phyloP scores from a whole-genome alignment of 1,284 basidiomycete species.

The Ustilago trichophora region DNA sequence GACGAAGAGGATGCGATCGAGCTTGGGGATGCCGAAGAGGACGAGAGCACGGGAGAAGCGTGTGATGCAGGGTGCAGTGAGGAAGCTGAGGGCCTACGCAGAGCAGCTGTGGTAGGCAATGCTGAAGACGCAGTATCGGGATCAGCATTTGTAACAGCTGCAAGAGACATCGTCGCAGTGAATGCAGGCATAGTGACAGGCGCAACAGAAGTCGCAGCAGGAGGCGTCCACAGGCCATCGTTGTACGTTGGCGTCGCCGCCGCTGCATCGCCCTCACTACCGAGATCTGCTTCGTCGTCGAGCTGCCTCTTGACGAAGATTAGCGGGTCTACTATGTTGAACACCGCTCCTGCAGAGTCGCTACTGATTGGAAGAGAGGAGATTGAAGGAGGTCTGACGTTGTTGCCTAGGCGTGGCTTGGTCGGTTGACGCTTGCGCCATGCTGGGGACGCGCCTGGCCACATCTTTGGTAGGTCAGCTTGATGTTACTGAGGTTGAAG shows the following conservation, averaged over 20 bases:
- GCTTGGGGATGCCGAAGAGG: slow-evolving; percentile 2
- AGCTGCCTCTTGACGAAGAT: slow-evolving; percentile 6
- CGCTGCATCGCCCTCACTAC: neutral
- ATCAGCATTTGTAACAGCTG: too few relatives aligned
- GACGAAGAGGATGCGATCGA: slow-evolving; percentile 9
- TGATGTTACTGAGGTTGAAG: too few relatives aligned
- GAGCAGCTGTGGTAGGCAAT: too few relatives aligned
- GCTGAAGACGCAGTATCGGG: too few relatives aligned
- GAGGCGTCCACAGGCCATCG: slow-evolving; percentile 41
- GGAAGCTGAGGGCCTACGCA: too few relatives aligned
- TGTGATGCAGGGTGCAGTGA: neutral
- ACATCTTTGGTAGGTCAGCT: slow-evolving; percentile 4
- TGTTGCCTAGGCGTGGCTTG: slow-evolving; percentile 21
- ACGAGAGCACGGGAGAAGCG: neutral
- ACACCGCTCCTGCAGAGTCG: neutral
- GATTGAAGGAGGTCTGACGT: slow-evolving; percentile 5
- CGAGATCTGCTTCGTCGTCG: slow-evolving; percentile 1
- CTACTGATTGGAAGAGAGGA: neutral
- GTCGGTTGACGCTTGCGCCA: slow-evolving; percentile 30
- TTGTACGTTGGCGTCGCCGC: slow-evolving; percentile 17
- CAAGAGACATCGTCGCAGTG: neutral
- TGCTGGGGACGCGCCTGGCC: slow-evolving; percentile 22
- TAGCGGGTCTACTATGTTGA: neutral
- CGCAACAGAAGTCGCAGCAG: too few relatives aligned
- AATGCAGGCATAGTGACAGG: slow-evolving; percentile 1